These are phyloP conservation scores for Solidago caesia DNA, from an alignment of 129 eudicot species.

Conservation along the genomic window DNA sequence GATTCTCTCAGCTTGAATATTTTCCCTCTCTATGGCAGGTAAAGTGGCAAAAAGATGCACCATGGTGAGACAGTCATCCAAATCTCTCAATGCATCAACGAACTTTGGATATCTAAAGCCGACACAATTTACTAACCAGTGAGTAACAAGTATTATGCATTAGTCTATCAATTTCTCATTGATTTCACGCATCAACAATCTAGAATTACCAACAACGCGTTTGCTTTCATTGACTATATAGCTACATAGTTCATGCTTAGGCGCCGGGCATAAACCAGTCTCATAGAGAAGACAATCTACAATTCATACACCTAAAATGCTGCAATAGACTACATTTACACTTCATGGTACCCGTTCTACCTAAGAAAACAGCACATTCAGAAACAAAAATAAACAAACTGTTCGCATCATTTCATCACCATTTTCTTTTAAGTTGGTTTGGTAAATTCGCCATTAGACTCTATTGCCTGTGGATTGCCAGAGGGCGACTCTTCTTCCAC, in stretches of 20 bases:
- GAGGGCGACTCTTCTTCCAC: slow-evolving; percentile 33
- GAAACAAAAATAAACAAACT: background rate
- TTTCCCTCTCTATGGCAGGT: slow-evolving; percentile 79
- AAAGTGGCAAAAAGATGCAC: slow-evolving; percentile 87
- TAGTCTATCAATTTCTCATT: slow-evolving; percentile 47
- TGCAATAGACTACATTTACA: slow-evolving; percentile 27
- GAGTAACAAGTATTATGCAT: slow-evolving; percentile 27
- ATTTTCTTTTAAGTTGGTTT: slow-evolving; percentile 17
- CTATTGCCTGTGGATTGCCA: slow-evolving; percentile 19
- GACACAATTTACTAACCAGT: too few relatives aligned
- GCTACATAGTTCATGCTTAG: slow-evolving; percentile 63
- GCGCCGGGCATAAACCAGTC: slow-evolving; percentile 54
- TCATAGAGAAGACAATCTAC: slow-evolving; percentile 25
- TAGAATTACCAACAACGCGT: slow-evolving; percentile 50
- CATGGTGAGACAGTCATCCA: slow-evolving; percentile 91
- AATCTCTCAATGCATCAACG: slow-evolving; percentile 65
- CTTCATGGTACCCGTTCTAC: background rate
- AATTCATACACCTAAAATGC: slow-evolving; percentile 7
- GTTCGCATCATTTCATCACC: background rate
- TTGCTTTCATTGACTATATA: slow-evolving; percentile 60
- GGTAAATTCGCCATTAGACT: slow-evolving; percentile 22
- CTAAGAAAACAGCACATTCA: background rate
- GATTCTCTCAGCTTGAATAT: slow-evolving; percentile 59
- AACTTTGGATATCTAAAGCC: too few relatives aligned
- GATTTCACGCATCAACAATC: slow-evolving; percentile 65